Conservation (phyloP, 495 filamentous ascomycete species). For the Penicillium cosmopolitanum region DNA sequence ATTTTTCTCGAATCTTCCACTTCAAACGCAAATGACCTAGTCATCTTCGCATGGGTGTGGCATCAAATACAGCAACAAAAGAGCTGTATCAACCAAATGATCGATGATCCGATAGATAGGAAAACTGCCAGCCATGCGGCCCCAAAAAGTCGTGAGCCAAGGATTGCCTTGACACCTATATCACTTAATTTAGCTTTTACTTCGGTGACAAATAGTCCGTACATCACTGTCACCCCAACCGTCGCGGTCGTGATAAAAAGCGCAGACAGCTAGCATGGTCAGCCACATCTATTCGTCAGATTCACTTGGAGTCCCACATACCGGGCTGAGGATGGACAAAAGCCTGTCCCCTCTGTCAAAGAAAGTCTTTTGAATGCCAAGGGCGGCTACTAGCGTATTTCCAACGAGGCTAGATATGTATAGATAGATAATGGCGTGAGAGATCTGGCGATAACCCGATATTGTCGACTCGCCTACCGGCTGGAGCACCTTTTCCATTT, state of each 20-base stretch:
- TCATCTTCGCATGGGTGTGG: too few relatives aligned
- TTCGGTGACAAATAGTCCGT: not conserved
- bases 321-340: not conserved
- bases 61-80: slow-evolving; percentile 14
- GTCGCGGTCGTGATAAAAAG: not conserved
- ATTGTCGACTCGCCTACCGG: not conserved
- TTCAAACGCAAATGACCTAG: too few relatives aligned
- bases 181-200: slow-evolving; percentile 1
- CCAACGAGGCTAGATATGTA: slow-evolving; percentile 2
- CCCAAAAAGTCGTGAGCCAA: not conserved
- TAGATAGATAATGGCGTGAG: not conserved
- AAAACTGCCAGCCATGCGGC: slow-evolving; percentile 10
- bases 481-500: not conserved
- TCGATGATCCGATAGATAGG: slow-evolving; percentile 1
- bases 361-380: not conserved
- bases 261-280: not conserved
- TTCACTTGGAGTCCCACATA: not conserved
- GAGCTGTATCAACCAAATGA: slow-evolving; percentile 7
- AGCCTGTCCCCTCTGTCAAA: not conserved
- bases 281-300: not conserved
- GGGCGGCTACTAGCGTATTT: not conserved
- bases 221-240: slow-evolving; percentile 1
- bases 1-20: too few relatives aligned
- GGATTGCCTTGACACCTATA: slow-evolving; percentile 4
- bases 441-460: not conserved